Evolutionary conservation across 1,284 basidiomycete species (phyloP).

Genomic region (Exobasidium rhododendri): DNA sequence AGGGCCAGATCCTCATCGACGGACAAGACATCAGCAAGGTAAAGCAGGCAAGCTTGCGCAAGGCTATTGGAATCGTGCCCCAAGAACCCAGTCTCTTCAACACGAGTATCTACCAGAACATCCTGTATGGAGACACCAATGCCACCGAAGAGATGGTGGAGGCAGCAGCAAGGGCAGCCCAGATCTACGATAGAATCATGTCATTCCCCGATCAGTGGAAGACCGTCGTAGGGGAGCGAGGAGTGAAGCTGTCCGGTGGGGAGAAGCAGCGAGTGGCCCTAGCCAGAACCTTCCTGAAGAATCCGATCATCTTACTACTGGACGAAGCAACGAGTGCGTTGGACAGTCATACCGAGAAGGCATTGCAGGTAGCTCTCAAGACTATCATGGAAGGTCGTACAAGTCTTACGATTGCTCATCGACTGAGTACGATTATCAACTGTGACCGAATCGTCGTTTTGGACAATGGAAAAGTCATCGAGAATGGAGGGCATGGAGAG

Average conservation of each 20-base stretch:
- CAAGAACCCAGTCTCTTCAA: conserved; percentile 67
- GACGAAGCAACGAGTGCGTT: conserved; percentile 71
- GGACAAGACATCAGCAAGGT: conserved; percentile 80
- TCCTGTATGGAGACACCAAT: conserved; percentile 42
- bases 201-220: conserved; percentile 72
- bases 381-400: conserved; percentile 52
- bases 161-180: conserved; percentile 44
- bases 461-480: conserved; percentile 27
- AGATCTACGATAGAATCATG: conserved; percentile 51
- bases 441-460: conserved; percentile 46
- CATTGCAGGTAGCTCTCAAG: conserved; percentile 45
- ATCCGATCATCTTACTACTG: conserved; percentile 74
- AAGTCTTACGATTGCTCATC: conserved; percentile 52
- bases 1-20: conserved; percentile 63
- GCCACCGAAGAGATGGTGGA: conserved; percentile 46
- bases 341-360: conserved; percentile 49
- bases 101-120: conserved; percentile 62
- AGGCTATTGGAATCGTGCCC: conserved; percentile 68
- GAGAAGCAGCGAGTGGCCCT: conserved; percentile 84
- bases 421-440: conserved; percentile 53
- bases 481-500: conserved; percentile 47
- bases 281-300: conserved; percentile 79
- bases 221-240: conserved; percentile 76
- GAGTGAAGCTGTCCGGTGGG: conserved; percentile 64
- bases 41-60: conserved; percentile 71